Evolutionary conservation across 345 rosid genomes (phyloP), one percentile per base, ranked within the genome.

Genomic region (Moricandia arvensis): DNA sequence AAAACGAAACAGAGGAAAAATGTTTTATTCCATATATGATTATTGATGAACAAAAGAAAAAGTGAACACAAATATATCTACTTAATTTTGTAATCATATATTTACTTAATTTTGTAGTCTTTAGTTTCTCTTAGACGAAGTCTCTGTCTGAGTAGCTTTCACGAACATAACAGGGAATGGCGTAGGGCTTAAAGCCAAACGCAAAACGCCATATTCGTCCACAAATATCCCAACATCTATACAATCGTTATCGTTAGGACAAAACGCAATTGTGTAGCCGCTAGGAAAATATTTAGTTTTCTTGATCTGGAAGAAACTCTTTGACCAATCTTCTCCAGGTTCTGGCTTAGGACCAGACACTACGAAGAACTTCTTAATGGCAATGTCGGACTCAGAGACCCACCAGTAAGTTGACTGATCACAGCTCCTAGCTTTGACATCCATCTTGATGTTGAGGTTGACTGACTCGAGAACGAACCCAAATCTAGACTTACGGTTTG

Each of bases 281-380:
- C 68, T 72, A 16, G 0, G 26, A 49, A 29, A 62, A 34, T 71
- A 72, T 5, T 59, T 74, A 26, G 69, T 6, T 81, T 79, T 85
- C 78, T 77, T 75, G n/a, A 90, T 88, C 84, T 83, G 75, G 74
- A 86, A 85, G 87, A 87, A 88, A 68, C 85, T 90, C 81, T 68
- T 73, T 21, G 24, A 21, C 1, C 87, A 86, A 26, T 77, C 67
- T 2, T 17, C 15, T 11, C 15, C 51, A 43, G 51, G 1, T 33
- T 87, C 86, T 62, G 66, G 84, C 1, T 72, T 79, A 10, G 85
- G 86, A 8, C 84, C 87, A 30, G 80, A 79, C 1, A 62, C 81
- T 69, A 86, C 76, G 26, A 84, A 81, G 75, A 83, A 85, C 29
- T 71, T 71, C 30, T 71, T 64, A 45, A 33, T 5, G 5, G 71